A percentile compares a stretch with the other conserved stretches of the same genome.
These are phyloP conservation scores for Stropharia rugosoannulata DNA, from an alignment of 768 basidiomycete species.

Conservation along the genomic window DNA sequence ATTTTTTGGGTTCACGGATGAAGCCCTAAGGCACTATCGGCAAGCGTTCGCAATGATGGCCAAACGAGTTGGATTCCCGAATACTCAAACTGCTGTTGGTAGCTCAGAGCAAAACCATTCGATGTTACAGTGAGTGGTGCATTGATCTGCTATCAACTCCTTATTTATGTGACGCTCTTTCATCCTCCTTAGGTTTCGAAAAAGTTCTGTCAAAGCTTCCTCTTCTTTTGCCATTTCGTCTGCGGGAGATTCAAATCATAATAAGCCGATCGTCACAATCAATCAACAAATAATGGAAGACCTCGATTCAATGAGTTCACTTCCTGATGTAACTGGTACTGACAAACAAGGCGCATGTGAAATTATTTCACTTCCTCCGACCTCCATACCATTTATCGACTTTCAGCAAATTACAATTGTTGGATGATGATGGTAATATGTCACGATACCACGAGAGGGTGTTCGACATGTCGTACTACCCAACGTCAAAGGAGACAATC, in stretches of 20 bases:
- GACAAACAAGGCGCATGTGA: constrained; percentile 18
- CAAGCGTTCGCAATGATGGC: constrained; percentile 21
- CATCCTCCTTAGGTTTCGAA: constrained; percentile 6
- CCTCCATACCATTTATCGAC: constrained; percentile 8
- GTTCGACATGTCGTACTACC: not conserved
- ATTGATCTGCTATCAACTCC: constrained; percentile 37
- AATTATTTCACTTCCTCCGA: constrained; percentile 8
- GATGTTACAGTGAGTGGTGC: too few species aligned
- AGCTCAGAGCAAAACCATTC: too few species aligned
- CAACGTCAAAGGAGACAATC: not conserved
- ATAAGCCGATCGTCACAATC: constrained; percentile 23
- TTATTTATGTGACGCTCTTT: constrained; percentile 29
- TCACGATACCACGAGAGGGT: too few species aligned
- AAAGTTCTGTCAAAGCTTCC: constrained; percentile 13
- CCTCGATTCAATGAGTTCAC: constrained; percentile 24
- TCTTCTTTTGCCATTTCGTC: constrained; percentile 11
- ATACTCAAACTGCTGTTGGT: not conserved
- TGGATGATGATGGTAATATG: too few species aligned
- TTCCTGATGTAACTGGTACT: constrained; percentile 21
- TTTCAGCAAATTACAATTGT: constrained; percentile 7
- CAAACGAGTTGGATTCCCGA: constrained; percentile 19
- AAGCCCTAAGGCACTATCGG: constrained; percentile 46
- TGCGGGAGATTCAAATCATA: constrained; percentile 8
- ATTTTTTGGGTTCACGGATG: constrained; percentile 59
- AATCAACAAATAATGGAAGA: constrained; percentile 26